These are phyloP conservation scores for Starmerella apis DNA, from an alignment of 805 yeast species.

Conservation along the genomic window DNA sequence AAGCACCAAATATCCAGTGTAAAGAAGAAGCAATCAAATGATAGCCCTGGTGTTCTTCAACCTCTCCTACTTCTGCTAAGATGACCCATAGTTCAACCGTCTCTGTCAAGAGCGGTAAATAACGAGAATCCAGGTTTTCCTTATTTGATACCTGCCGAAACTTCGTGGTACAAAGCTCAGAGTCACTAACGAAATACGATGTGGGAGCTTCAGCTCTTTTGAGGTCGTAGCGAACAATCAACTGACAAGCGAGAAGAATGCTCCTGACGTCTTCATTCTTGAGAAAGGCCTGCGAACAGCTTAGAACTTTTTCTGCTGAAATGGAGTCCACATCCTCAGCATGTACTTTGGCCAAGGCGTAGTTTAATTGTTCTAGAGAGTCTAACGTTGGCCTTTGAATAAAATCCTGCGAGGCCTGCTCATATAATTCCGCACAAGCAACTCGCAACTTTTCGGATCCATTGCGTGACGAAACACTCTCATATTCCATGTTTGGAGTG, in stretches of 20 bases:
- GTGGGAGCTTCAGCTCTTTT: background rate
- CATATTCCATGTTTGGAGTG: background rate
- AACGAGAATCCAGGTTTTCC: background rate
- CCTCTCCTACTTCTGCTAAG: background rate
- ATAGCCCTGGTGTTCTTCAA: constrained; percentile 11
- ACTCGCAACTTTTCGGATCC: background rate
- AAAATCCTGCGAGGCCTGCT: background rate
- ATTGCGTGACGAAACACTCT: background rate
- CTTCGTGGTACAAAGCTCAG: constrained; percentile 3
- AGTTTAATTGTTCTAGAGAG: background rate
- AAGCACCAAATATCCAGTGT: constrained; percentile 8
- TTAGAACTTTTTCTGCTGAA: constrained; percentile 3
- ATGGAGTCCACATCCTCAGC: constrained; percentile 6
- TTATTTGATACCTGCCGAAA: background rate
- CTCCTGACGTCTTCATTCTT: background rate
- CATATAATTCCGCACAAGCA: constrained; percentile 1
- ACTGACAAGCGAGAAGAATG: background rate
- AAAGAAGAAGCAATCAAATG: constrained; percentile 9
- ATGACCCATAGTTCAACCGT: constrained; percentile 8
- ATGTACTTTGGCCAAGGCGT: constrained; percentile 1
- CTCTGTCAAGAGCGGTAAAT: background rate
- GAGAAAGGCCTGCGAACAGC: background rate
- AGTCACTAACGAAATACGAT: background rate
- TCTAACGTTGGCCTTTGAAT: background rate
- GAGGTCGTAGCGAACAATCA: constrained; percentile 4